A percentile compares a stretch with the other conserved stretches of the same genome.
These are phyloP conservation scores for Litchi chinensis DNA, from an alignment of 345 rosid genomes.

Conservation along the genomic window DNA sequence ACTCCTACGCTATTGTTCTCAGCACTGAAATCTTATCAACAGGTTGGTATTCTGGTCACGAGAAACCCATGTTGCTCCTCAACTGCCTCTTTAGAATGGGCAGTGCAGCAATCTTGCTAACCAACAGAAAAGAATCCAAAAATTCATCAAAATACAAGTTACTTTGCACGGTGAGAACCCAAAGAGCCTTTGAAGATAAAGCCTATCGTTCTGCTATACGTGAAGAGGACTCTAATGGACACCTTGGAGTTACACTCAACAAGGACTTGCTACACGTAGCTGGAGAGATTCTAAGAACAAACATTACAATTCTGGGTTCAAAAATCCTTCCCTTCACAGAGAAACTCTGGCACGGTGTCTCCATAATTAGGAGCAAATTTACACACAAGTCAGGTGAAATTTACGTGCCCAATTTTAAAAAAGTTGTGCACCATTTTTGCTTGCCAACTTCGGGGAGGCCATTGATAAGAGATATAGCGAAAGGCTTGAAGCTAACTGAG, in stretches of 20 bases:
- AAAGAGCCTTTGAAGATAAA: conserved; percentile 42
- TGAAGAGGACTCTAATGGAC: conserved; percentile 56
- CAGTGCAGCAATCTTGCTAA: conserved; percentile 51
- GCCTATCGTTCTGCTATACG: conserved; percentile 39
- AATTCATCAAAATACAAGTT: conserved; percentile 45
- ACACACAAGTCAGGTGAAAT: conserved; percentile 29
- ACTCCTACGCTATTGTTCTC: conserved; percentile 43
- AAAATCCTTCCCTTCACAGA: conserved; percentile 39
- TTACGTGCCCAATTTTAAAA: conserved; percentile 52
- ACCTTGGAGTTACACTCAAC: conserved; percentile 53
- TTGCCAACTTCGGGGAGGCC: conserved; percentile 53
- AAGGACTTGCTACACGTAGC: conserved; percentile 41
- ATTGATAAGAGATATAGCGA: conserved; percentile 44
- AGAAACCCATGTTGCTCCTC: conserved; percentile 46
- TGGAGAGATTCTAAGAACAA: conserved; percentile 39
- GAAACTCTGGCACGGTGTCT: conserved; percentile 31
- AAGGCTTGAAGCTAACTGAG: conserved; percentile 44
- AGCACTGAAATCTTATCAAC: conserved; percentile 63
- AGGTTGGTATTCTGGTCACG: conserved; percentile 61
- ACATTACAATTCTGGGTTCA: conserved; percentile 40
- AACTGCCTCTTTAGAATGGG: conserved; percentile 68
- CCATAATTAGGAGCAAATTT: conserved; percentile 31
- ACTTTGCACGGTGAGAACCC: conserved; percentile 37
- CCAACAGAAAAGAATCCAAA: conserved; percentile 40
- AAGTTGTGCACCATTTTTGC: conserved; percentile 51